These are phyloP conservation scores for Saturnispora diversa DNA, from an alignment of 805 yeast genomes.

Conservation along the genomic window DNA sequence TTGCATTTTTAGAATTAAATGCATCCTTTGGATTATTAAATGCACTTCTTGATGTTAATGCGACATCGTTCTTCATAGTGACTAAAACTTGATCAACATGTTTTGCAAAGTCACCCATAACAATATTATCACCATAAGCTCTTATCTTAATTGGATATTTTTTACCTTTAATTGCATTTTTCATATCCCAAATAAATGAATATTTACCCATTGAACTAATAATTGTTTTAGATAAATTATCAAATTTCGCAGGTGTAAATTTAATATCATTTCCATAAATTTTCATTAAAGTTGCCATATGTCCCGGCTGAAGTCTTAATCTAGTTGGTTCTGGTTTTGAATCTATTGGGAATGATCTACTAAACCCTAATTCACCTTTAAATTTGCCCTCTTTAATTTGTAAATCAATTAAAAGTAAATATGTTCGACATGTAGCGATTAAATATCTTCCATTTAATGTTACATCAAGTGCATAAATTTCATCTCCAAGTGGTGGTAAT, in stretches of 20 bases:
- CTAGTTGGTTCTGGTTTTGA: conserved; percentile 63
- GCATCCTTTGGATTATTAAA: conserved; percentile 45
- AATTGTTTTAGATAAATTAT: conserved; percentile 53
- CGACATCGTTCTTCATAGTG: conserved; percentile 69
- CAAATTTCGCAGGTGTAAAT: conserved; percentile 72
- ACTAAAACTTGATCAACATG: conserved; percentile 66
- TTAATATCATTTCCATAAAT: conserved; percentile 40
- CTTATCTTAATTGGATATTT: conserved; percentile 53
- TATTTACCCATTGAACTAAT: conserved; percentile 37
- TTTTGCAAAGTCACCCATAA: conserved; percentile 72
- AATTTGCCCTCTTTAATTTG: conserved; percentile 54
- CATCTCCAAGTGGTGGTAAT: conserved; percentile 78
- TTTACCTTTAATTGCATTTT: conserved; percentile 46
- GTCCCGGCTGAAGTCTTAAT: conserved; percentile 62
- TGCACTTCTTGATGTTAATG: conserved; percentile 52
- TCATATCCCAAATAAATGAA: conserved; percentile 72
- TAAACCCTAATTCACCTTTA: conserved; percentile 55
- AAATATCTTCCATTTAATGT: conserved; percentile 78
- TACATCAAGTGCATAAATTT: conserved; percentile 56
- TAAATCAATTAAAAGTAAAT: conserved; percentile 62
- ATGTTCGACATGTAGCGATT: conserved; percentile 69
- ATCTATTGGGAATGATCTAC: conserved; percentile 53
- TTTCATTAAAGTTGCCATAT: conserved; percentile 53
- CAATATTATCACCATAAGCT: conserved; percentile 50
- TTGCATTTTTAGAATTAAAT: conserved; percentile 24